Conservation (phyloP, 306 rosid genomes). For the Citrullus amarus region DNA sequence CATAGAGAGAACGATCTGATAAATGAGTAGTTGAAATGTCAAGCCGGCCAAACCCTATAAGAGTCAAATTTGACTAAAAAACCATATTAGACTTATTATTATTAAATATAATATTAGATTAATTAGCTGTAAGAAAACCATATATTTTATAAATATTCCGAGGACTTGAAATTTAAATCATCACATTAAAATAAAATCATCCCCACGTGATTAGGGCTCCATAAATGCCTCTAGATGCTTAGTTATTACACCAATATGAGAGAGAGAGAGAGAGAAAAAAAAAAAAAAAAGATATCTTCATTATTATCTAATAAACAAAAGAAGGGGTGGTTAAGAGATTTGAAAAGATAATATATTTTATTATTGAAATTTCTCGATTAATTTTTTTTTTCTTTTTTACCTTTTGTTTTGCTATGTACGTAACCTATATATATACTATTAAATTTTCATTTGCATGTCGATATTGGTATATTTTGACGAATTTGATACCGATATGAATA, state of each 20-base stretch:
- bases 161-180: background rate
- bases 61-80: constrained; percentile 1
- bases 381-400: background rate
- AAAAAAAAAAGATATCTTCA: background rate
- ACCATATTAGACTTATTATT: background rate
- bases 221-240: constrained; percentile 3
- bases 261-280: background rate
- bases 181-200: background rate
- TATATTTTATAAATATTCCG: background rate
- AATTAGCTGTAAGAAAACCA: background rate
- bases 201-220: background rate
- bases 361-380: background rate
- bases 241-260: background rate
- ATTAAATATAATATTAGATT: background rate
- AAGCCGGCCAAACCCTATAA: constrained; percentile 6
- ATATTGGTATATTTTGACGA: no score
- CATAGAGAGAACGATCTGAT: background rate
- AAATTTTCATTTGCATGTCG: no score
- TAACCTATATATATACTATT: background rate
- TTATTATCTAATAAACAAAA: background rate
- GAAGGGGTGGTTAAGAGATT: background rate
- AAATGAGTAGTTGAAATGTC: constrained; percentile 1
- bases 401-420: background rate
- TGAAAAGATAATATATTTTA: constrained; percentile 3
- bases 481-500: no score